Base-by-base conservation (phyloP, 176 grass and related monocot species). In the Aegilops tauschii region DNA sequence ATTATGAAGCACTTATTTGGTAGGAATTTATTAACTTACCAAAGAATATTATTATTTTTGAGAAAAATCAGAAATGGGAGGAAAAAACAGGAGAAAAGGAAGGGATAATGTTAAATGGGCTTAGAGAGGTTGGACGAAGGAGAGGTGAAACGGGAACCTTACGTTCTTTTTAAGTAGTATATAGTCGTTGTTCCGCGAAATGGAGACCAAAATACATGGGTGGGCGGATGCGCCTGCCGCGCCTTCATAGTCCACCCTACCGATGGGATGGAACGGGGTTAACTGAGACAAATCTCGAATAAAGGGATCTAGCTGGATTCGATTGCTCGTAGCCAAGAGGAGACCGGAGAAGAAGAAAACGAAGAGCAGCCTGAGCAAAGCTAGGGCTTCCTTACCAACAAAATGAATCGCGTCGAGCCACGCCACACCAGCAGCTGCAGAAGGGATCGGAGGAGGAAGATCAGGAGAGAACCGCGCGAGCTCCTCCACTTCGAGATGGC, bases 301-400 rank as follows among this genome's bases (percentile, higher is more conserved):
- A 32, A 18, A 76, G 73, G 27, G 45, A 76, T 76, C 73, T 54
- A 45, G 73, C 27, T 32, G 44, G 73, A 76, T 76, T 76, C 45
- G 45, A 76, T 76, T 76, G 45, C 45, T 32, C 25, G 8, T 8
- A 16, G 73, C 45, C 29, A 76, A 76, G 45, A 52, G 45, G 73
- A 16, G 27, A 54, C 45, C 45, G 14, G 44, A 76, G 45, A 76
- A 56, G 16, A 56, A 56, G 4, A 11, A 73, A 54, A 76, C 45
- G 45, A 76, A 54, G 73, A 76, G 45, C 44, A 76, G 50, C 31
- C 45, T 4, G 73, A 76, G 73, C 73, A 76, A 76, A 76, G 27
- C 73, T 76, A 76, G 73, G 73, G 73, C 73, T 76, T 76, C 73
- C 73, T 76, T 76, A 76, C 45, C 73, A 54, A 54, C 45, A 76